Evolutionary conservation across 2,329 filamentous ascomycete genomes (phyloP), one percentile per base, ranked within the genome.

Genomic region (Paecilomyces sp.): DNA sequence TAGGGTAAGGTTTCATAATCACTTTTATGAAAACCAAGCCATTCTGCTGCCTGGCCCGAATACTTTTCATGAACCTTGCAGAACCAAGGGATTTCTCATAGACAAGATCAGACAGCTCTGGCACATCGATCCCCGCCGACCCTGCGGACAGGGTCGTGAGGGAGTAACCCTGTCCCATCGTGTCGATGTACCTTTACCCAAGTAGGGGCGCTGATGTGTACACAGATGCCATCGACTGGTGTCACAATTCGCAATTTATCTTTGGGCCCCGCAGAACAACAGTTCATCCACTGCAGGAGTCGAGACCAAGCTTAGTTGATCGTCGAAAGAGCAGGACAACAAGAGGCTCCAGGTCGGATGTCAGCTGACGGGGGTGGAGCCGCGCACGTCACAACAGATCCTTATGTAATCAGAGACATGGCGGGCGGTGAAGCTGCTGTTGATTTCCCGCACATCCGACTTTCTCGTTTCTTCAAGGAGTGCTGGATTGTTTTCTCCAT

Each of bases 101-200:
- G 41, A 88, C 86, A 61, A 97, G 80, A 72, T 97, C 94, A 52
- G 90, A 85, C 51, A 99, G 85, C 79, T 99, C 93, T 47, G 92
- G 89, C 30, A 95, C 86, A 75, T 99, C 93, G 74, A 99, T 96
- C 67, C 92, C 91, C 60, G 92, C 92, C 58, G 91, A 90, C 72
- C 92, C 94, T 63, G 91, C 91, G 58, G 92, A 94, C 65, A 95
- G 89, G 71, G 92, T 92, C 58, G 92, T 91, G 68, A 96, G 86
- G 63, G 93, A 97, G 79, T 97, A 97, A 65, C 91, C 92, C 83
- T 99, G 94, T 65, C 94, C 94, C 94, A 99, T 99, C 18, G 60
- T 79, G 72, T 66, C 58, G 63, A 64, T 60, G 60, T 60, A 52
- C 61, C 65, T 64, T 72, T 71, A 74, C 54, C 54, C 24, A 13